Base-by-base conservation (phyloP, 148 eudicot species). In the Cornus kousa region DNA sequence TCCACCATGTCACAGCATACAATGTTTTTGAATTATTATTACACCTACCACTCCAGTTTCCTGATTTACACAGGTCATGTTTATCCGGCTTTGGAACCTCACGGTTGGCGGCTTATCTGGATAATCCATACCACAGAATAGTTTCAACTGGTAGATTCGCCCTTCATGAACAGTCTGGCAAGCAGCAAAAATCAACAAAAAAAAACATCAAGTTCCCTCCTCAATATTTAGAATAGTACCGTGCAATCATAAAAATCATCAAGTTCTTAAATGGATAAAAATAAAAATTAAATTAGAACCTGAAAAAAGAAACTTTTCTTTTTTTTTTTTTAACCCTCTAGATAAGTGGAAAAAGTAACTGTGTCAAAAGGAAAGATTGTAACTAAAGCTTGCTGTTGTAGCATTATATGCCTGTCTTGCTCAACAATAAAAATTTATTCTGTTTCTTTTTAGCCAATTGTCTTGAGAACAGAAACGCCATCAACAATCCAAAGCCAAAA, bases 81-180 rank as follows among this genome's bases (percentile, higher is more conserved):
- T 89, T 48, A 89, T 80, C 78, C 85, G 74, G 28, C 88, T 65
- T 57, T 89, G 89, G 81, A 89, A 89, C 76, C 83, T 83, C 12
- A 87, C 91, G 78, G 77, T 78, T 22, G 91, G 91, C 19, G 91
- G 91, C 64, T 83, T 75, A 50, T 89, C 89, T 32, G 91, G 91
- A 76, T 89, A 89, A n/a, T 87, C 88, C 68, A 71, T 83, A 59
- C 89, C 88, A 62, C 91, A 89, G 74, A 88, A 84, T 68, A 88
- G 48, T 75, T 88, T 88, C 75, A 88, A 80, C 78, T 88, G 91
- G 75, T 88, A 89, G 74, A 89, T 89, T 19, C 91, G 88, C 43
- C 91, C 89, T 77, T 89, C 91, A 71, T 89, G 85, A 40, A 85
- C 87, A 79, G 85, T 89, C 91, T 89, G 85, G 64, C 79, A 64